Base-by-base conservation (phyloP, 371 early-diverging fungal species). In the Mortierella sp. region DNA sequence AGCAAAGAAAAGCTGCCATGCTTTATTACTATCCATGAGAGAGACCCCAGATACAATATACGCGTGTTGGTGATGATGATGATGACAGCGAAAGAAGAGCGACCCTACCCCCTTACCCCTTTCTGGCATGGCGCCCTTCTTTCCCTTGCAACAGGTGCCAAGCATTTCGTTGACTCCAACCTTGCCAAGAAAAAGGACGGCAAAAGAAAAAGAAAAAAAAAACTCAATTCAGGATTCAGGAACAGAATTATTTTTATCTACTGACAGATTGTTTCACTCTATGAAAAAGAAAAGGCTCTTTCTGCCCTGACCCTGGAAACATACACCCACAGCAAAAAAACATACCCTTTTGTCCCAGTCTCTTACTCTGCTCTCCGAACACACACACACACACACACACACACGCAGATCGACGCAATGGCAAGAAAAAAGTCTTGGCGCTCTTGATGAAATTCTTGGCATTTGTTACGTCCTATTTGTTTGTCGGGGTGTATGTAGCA, bases 401-500 rank as follows among this genome's bases (percentile, higher is more conserved):
- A 19, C 38, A 24, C 38, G 10, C 10, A 24, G 68, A 68, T 42
- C 68, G 24, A 42, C 68, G 16, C 50, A 9, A 14, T 50, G 50
- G 16, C 13, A 63, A 34, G 38, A 34, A 21, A 68, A 38, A 68
- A 68, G 68, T 68, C 68, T 68, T 68, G 68, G 68, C 68, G 68
- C 68, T 68, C 42, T 68, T 42, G 24, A 42, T 42, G 68, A 68
- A 42, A 38, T 68, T 24, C 68, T 68, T 68, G 68, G 68, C 42
- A 68, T 42, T 38, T 34, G 38, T 38, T 38, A 16, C 31, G 28
- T 68, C 24, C 38, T 34, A 34, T 34, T 8, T 38, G 8, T 10
- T 47, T 50, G 50, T 34, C 63, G 19, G 16, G 42, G 16, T 21
- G 19, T 63, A 31, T 58, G 42, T 38, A n/a, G 31, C 19, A 9